Evolutionary conservation across 805 yeast species (phyloP).

Genomic region (Nakazawaea molendinolei): DNA sequence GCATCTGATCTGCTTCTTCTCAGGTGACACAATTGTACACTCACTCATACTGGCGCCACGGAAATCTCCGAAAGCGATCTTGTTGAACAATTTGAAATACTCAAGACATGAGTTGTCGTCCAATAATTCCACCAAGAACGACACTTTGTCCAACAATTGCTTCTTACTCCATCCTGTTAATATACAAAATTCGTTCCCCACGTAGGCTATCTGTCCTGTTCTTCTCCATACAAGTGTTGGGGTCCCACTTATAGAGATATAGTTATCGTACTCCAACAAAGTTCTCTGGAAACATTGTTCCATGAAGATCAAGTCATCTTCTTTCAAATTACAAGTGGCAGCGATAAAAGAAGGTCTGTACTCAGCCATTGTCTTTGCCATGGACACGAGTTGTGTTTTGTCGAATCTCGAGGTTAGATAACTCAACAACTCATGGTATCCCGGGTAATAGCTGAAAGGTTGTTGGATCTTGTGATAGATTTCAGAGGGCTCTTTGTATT

Average conservation of each 20-base stretch:
- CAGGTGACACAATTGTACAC: constrained; percentile 66
- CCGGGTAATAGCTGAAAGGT: constrained; percentile 88
- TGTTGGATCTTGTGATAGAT: constrained; percentile 66
- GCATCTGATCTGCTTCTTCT: constrained; percentile 54
- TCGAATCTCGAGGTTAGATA: constrained; percentile 70
- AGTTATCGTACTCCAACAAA: constrained; percentile 78
- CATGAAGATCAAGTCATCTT: constrained; percentile 88
- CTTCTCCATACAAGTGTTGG: constrained; percentile 96
- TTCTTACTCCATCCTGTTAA: constrained; percentile 86
- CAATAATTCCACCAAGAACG: constrained; percentile 75
- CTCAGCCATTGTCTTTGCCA: constrained; percentile 85
- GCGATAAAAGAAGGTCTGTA: constrained; percentile 92
- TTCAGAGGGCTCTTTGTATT: constrained; percentile 62
- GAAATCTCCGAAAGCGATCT: constrained; percentile 86
- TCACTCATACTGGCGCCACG: constrained; percentile 84
- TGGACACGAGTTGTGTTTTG: constrained; percentile 60
- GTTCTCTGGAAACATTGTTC: constrained; percentile 96
- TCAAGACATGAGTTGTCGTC: constrained; percentile 84
- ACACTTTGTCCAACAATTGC: constrained; percentile 56
- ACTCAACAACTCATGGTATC: constrained; percentile 74
- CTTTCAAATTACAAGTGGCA: constrained; percentile 80
- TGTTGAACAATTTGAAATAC: constrained; percentile 78
- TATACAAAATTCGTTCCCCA: constrained; percentile 88
- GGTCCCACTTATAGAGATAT: constrained; percentile 79
- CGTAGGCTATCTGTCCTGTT: constrained; percentile 91